Evolutionary conservation across 495 filamentous ascomycete species (phyloP).

Genomic region (Neurospora sp.): DNA sequence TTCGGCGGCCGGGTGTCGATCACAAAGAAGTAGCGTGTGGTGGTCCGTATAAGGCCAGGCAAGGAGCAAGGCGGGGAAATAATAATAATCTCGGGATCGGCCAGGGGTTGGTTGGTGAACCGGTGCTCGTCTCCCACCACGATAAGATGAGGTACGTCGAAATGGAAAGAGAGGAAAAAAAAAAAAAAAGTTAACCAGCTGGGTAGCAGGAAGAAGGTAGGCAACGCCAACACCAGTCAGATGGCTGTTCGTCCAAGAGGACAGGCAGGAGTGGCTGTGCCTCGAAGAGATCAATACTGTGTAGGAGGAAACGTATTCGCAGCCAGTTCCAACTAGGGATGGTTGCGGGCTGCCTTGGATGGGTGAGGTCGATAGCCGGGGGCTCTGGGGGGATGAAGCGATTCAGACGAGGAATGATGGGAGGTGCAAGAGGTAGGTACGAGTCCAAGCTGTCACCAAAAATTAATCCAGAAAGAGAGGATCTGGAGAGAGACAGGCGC

Average conservation of each 20-base stretch:
- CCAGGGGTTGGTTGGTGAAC: slow-evolving; percentile 10
- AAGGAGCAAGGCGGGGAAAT: slow-evolving; percentile 17
- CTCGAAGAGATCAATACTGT: not conserved
- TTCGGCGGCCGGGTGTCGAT: not conserved
- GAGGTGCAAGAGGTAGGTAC: not conserved
- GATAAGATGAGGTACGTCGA: not conserved
- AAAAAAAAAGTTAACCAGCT: slow-evolving; percentile 14
- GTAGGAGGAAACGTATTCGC: not conserved
- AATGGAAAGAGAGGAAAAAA: slow-evolving; percentile 8
- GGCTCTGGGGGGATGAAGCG: not conserved
- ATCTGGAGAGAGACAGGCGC: not conserved
- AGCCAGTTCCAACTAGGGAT: not conserved
- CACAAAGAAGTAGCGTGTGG: slow-evolving; percentile 6
- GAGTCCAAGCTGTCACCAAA: not conserved
- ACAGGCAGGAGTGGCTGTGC: not conserved
- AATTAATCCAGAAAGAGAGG: not conserved
- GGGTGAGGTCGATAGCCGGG: not conserved
- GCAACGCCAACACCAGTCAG: not conserved
- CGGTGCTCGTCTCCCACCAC: not conserved
- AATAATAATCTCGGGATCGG: slow-evolving; percentile 28
- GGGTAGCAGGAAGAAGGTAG: not conserved
- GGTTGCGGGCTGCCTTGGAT: not conserved
- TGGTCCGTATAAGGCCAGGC: slow-evolving; percentile 6
- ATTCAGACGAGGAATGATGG: not conserved
- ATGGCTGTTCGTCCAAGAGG: not conserved